Base-by-base conservation (phyloP, 2,329 filamentous ascomycete species). In the Nemania sp. region DNA sequence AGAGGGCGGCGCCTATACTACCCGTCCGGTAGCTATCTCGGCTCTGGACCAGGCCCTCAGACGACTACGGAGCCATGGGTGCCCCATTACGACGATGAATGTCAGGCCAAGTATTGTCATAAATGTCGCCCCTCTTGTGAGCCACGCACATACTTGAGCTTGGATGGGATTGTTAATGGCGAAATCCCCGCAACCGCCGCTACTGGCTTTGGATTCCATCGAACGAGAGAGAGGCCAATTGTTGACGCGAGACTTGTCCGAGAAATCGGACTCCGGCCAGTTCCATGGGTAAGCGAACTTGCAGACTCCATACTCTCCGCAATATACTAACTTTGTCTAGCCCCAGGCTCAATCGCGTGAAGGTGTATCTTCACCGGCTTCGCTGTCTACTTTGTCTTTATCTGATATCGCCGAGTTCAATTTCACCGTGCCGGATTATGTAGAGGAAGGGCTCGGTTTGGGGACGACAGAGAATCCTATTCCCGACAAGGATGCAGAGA, bases 201-300 rank as follows among this genome's bases (percentile, higher is more conserved):
- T 6, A 78, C 80, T 1, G 87, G 85, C 0, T 89, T 82, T 70
- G 84, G 87, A 15, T 89, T 89, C 67, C 81, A 86, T 57, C 72
- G 80, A 5, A 59, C 80, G 38, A 74, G 81, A 27, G 73, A 75
- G 6, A 78, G 86, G n/a, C 87, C 86, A 1, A 66, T 86, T 4
- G 75, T 79, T 13, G 75, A 84, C 66, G 80, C 78, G 15, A 70
- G 75, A 1, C 64, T 83, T 11, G 64, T 86, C 29, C 79, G 73
- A 60, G 77, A 80, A 5, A 77, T 87, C 18, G 83, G 84, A 3
- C 76, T 78, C 51, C 78, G 80, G 18, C 63, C 79, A 22, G 76
- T 79, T 18, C 78, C 80, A 11, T 67, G 75, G 73, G 83, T 84
- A 74, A n/a, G 72, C 77, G 71, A 32, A 41, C 51, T 57, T 43